A percentile compares a stretch with the other conserved stretches of the same genome.
Conservation (phyloP, 1,284 basidiomycete genomes). For the Malassezia sp. region DNA sequence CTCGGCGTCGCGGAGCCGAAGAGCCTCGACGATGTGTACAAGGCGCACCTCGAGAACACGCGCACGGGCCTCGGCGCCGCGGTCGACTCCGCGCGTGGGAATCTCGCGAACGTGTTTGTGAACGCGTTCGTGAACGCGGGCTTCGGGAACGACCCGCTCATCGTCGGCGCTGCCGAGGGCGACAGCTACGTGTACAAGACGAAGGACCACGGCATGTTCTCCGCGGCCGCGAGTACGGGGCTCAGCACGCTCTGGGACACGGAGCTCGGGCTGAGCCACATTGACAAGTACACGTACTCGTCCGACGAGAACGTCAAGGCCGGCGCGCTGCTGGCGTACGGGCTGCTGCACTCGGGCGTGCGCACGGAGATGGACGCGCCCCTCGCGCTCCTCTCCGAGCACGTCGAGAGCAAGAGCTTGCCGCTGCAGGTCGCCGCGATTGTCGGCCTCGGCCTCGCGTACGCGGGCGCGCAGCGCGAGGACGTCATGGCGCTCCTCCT, state of each 20-base stretch:
- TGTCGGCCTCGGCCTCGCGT: conserved; percentile 65
- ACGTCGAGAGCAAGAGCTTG: conserved; percentile 76
- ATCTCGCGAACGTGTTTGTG: conserved; percentile 91
- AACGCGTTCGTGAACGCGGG: conserved; percentile 99
- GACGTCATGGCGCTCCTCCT: conserved; percentile 54
- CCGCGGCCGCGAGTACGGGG: conserved; percentile 85
- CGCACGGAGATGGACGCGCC: conserved; percentile 89
- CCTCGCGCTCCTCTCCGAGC: conserved; percentile 77
- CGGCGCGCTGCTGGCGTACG: conserved; percentile 86
- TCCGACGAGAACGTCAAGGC: conserved; percentile 94
- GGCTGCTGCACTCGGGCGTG: conserved; percentile 78
- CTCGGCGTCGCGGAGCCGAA: conserved; percentile 80
- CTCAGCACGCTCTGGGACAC: conserved; percentile 92
- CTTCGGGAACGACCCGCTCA: conserved; percentile 95
- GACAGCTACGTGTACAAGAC: conserved; percentile 99
- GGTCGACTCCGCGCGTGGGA: conserved; percentile 85
- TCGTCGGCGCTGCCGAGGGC: conserved; percentile 90
- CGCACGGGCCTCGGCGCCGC: conserved; percentile 47
- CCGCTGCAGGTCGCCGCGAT: conserved; percentile 77
- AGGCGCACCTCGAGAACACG: conserved; percentile 76
- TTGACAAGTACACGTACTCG: conserved; percentile 97
- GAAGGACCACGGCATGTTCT: conserved; percentile 98
- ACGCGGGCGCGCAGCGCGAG: conserved; percentile 80
- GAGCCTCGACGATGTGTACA: conserved; percentile 93
- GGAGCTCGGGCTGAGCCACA: conserved; percentile 80